Conservation (phyloP, 805 yeast genomes). For the Candida dajiaensis region DNA sequence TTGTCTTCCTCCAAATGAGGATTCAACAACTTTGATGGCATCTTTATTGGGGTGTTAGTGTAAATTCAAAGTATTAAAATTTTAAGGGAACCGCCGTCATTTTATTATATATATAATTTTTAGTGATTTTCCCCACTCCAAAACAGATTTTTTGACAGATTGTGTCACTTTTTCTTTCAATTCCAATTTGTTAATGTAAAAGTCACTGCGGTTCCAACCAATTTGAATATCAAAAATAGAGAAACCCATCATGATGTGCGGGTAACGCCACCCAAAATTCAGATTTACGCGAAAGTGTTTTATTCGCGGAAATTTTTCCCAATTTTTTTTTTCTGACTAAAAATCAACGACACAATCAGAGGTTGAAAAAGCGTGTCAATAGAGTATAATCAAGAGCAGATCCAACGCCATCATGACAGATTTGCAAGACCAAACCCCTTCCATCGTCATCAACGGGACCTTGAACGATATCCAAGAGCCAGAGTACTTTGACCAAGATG, state of each 20-base stretch:
- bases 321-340: background rate
- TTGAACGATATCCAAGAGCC: constrained; percentile 31
- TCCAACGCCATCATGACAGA: constrained; percentile 50
- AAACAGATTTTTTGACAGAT: no score
- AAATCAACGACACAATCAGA: background rate
- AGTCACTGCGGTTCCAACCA: background rate
- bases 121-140: background rate
- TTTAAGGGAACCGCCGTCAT: no score
- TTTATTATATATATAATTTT: no score
- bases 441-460: constrained; percentile 69
- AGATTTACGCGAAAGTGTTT: background rate
- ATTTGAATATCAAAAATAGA: no score
- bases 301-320: background rate
- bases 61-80: no score
- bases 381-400: background rate
- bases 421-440: constrained; percentile 80
- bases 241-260: background rate
- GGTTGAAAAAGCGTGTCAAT: background rate
- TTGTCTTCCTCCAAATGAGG: constrained; percentile 1
- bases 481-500: constrained; percentile 31
- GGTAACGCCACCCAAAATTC: background rate
- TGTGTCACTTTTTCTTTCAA: background rate
- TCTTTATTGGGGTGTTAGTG: no score
- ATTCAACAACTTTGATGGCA: background rate
- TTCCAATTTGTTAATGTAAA: no score